phyloP scores from a whole-genome alignment of 176 grass and related monocot genomes.

The Puccinellia tenuiflora region DNA sequence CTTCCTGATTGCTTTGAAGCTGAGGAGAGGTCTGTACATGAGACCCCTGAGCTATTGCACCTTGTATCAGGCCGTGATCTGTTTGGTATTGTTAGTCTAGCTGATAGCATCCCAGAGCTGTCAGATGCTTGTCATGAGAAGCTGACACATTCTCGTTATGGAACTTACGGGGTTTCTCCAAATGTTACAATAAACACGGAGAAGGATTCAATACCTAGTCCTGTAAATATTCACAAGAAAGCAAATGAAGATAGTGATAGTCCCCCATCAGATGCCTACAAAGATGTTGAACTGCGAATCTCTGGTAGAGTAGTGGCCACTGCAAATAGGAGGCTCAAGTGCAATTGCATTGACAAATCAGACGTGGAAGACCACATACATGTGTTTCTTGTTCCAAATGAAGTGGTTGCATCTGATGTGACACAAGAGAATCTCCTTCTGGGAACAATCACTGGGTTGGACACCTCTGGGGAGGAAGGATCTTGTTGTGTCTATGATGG shows the following conservation, averaged over 20 bases:
- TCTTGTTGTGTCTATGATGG: slow-evolving; percentile 70
- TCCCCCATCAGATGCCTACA: slow-evolving; percentile 50
- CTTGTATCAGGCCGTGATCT: slow-evolving; percentile 91
- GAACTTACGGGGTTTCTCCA: slow-evolving; percentile 3
- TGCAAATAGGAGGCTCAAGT: slow-evolving; percentile 63
- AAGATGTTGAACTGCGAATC: slow-evolving; percentile 72
- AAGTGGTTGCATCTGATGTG: slow-evolving; percentile 25
- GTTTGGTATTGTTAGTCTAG: slow-evolving; percentile 72
- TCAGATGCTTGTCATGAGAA: slow-evolving; percentile 50
- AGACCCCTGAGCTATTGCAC: slow-evolving; percentile 85
- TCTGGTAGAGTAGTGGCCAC: slow-evolving; percentile 68
- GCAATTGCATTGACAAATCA: slow-evolving; percentile 48
- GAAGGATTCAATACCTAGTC: slow-evolving; percentile 1
- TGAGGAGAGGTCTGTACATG: slow-evolving; percentile 76
- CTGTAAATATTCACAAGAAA: slow-evolving; percentile 24
- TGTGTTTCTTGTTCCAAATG: slow-evolving; percentile 63
- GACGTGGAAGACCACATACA: slow-evolving; percentile 79
- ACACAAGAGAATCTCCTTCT: slow-evolving; percentile 33
- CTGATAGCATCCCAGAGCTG: slow-evolving; percentile 32
- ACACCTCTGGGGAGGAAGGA: slow-evolving; percentile 74
- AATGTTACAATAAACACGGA: slow-evolving; percentile 13
- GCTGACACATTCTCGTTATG: slow-evolving; percentile 16
- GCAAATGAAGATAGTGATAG: slow-evolving; percentile 4
- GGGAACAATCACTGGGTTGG: slow-evolving; percentile 80
- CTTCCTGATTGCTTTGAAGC: slow-evolving; percentile 95